Evolutionary conservation across 495 filamentous ascomycete species (phyloP), one percentile per base, ranked within the genome.

Genomic region (Talaromyces borbonicus): DNA sequence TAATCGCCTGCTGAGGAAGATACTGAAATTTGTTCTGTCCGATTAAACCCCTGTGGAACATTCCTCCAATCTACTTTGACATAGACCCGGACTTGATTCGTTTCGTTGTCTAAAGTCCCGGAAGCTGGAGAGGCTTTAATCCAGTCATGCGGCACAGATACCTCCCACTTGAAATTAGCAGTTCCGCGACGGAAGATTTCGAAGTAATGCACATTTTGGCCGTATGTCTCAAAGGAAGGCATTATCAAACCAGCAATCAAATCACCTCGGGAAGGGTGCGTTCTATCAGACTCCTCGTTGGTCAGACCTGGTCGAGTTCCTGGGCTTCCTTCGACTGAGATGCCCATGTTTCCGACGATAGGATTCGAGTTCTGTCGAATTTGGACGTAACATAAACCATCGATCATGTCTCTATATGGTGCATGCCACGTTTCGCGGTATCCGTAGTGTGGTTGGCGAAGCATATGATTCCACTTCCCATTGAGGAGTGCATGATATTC

Each of bases 381-480:
- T 35, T 56, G 54, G 3, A 56, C 51, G 35, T 56, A 56, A 8
- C 51, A 48, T 3, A 56, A 27, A 3, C 54, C 54, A 26, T 54
- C 53, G 5, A 56, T 56, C 8, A 52, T 52, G 27, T 56, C 52
- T 1, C 54, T 36, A 5, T 46, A 56, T 30, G 54, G 54, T 3
- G 54, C 54, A 43, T 56, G 54, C 54, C 54, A 56, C 5, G 52
- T 27, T 12, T 72, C 68, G 11, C 63, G 54, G 45, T 75, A 75
- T 1, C 74, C 69, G 35, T 73, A 48, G 48, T 78, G 73, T 3
- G 72, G 65, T 48, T 78, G 73, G 51, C 83, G 79, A 60, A 85
- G 77, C 59, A 88, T 80, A 57, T 82, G 76, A 56, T 73, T 77
- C 83, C 84, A 88, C 61, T 85, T 87, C 0, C 83, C 83, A 38